Evolutionary conservation across 768 basidiomycete genomes (phyloP), one percentile per base, ranked within the genome.

Genomic region (Sporobolomyces pararoseus): DNA sequence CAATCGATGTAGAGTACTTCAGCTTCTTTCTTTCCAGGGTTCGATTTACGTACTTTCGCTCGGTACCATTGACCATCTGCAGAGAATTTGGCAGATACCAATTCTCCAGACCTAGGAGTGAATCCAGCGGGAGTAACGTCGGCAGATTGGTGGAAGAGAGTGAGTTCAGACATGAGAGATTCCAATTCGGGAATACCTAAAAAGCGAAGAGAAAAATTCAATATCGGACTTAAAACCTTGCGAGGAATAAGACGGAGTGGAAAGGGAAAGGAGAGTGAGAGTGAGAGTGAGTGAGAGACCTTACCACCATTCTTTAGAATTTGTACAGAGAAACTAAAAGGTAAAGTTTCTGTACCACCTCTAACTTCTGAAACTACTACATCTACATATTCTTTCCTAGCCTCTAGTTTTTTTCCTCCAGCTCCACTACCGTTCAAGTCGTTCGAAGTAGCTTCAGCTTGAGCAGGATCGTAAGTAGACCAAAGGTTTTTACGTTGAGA

Each of bases 1-100:
- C 65, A 82, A 70, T 82, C 82, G 74, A 97, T 94, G 81, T 97
- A 97, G 12, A 88, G 87, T 39, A 99, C 88, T 78, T 96, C 91
- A 9, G 91, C 93, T 80, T 96, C 91, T 78, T 89, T 92, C 81
- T 94, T 96, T 49, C 90, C 75, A 6, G 90, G 86, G 52, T 91
- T 94, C n/a, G 86, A 82, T 27, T 90, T 85, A 61, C 89, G 88
- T 69, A 97, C 87, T 81, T 87, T 90, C 51, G 95, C 95, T 60
- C 95, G 89, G 80, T 98, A 97, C 96, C 95, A 99, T 12, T 90
- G 90, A 76, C 96, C 89, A 55, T 82, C 83, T 49, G 78, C 46
- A 12, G 89, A 89, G 81, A 97, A 97, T 78, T 92, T 92, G 23
- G 93, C 95, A 17, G 91, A 91, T 23, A 99, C 90, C 32, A 97